Percentiles rank a stretch among this genome's conserved stretches.
These are phyloP conservation scores for Sphaceloma murrayae DNA, from an alignment of 2,329 filamentous ascomycete species.

Conservation along the genomic window DNA sequence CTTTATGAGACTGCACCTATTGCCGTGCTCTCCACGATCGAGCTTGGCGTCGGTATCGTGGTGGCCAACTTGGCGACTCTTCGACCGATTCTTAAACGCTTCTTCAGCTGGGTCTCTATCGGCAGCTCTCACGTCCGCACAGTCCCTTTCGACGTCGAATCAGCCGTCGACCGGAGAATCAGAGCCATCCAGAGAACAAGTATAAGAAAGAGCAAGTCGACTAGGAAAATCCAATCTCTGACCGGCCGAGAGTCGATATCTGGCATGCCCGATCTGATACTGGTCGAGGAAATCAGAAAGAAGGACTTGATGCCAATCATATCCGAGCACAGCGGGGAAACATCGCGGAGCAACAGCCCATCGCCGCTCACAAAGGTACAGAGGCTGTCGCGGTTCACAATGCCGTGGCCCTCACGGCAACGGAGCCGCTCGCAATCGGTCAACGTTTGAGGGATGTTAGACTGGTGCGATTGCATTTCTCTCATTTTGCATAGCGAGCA, in stretches of 20 bases:
- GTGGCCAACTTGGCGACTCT: conserved; percentile 27
- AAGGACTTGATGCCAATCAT: conserved; percentile 1
- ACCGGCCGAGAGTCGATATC: conserved; percentile 2
- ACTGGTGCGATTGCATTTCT: too few species aligned
- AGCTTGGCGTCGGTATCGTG: conserved; percentile 27
- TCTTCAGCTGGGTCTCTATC: conserved; percentile 19
- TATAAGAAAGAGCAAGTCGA: conserved; percentile 1
- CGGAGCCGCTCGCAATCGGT: too few species aligned
- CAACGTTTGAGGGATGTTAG: too few species aligned
- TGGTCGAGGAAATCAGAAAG: conserved; percentile 1
- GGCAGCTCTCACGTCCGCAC: background rate
- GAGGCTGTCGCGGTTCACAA: background rate
- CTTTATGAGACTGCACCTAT: conserved; percentile 23
- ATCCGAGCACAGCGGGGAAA: too few species aligned
- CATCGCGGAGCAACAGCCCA: background rate
- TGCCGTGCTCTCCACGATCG: conserved; percentile 26
- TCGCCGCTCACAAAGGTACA: background rate
- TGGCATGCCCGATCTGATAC: conserved; percentile 3
- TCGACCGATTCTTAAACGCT: conserved; percentile 26
- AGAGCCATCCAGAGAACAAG: background rate
- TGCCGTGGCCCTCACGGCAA: background rate
- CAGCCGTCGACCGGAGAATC: background rate
- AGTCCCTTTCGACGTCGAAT: background rate
- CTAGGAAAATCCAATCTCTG: background rate
- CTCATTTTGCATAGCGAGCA: background rate